A percentile compares a stretch with the other conserved stretches of the same genome.
phyloP scores from a whole-genome alignment of 108 stramenopile species.

The Nitzschia sp. region DNA sequence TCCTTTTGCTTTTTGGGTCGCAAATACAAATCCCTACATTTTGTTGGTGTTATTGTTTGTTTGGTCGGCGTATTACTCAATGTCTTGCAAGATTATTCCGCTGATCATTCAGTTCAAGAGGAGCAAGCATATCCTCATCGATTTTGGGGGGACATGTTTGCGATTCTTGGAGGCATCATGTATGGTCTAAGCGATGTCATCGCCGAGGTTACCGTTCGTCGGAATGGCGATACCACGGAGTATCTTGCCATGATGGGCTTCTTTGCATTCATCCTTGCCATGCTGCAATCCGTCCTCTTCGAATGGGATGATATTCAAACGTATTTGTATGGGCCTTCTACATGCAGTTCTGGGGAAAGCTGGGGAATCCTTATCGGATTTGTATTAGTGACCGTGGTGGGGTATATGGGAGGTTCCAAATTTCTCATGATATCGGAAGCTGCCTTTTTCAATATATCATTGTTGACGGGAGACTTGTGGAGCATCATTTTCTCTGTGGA shows the following conservation, averaged over 20 bases:
- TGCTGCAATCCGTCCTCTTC: conserved; percentile 58
- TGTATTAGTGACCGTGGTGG: conserved; percentile 41
- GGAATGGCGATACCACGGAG: conserved; percentile 52
- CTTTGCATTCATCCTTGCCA: conserved; percentile 72
- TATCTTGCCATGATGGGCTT: conserved; percentile 85
- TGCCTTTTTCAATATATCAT: conserved; percentile 74
- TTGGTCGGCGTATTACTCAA: conserved; percentile 78
- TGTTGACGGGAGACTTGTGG: conserved; percentile 94
- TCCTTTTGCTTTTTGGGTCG: conserved; percentile 67
- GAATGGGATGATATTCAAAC: conserved; percentile 59
- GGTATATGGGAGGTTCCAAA: conserved; percentile 59
- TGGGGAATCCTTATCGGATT: conserved; percentile 52
- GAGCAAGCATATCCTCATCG: conserved; percentile 66
- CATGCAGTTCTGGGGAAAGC: conserved; percentile 38
- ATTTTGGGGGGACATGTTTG: conserved; percentile 81
- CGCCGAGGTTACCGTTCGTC: conserved; percentile 63
- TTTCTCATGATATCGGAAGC: conserved; percentile 79
- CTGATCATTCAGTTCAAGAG: conserved; percentile 21
- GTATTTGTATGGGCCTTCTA: conserved; percentile 38
- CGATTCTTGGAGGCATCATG: conserved; percentile 81
- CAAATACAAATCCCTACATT: conserved; percentile 63
- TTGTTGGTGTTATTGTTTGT: conserved; percentile 79
- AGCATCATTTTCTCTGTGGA: conserved; percentile 83
- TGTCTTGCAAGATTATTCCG: conserved; percentile 73
- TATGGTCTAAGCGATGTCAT: conserved; percentile 88